phyloP scores from a whole-genome alignment of 2,329 filamentous ascomycete genomes.

The Pyricularia grisea region DNA sequence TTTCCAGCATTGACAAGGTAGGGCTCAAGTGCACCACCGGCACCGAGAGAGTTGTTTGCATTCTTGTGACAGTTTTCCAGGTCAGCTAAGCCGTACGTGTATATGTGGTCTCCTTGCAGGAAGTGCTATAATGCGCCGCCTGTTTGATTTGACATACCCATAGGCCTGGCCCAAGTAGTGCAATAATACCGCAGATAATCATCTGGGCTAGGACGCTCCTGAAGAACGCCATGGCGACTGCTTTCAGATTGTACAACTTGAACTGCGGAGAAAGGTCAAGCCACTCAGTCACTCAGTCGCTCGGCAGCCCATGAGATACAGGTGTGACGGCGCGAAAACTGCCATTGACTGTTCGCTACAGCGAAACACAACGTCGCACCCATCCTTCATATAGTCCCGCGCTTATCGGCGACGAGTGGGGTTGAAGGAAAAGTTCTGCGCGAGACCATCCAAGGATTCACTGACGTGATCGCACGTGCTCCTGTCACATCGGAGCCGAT shows the following conservation, averaged over 20 bases:
- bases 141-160: background rate
- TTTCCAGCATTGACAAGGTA: slow-evolving; percentile 4
- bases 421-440: background rate
- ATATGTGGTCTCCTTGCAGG: background rate
- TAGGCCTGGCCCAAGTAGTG: slow-evolving; percentile 1
- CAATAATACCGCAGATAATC: slow-evolving; percentile 4
- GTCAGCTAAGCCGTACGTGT: slow-evolving; percentile 53
- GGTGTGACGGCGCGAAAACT: background rate
- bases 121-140: background rate
- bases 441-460: background rate
- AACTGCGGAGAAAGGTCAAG: background rate
- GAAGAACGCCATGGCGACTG: background rate
- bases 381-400: background rate
- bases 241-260: background rate
- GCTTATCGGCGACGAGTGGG: background rate
- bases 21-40: slow-evolving; percentile 49
- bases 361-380: background rate
- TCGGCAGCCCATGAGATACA: background rate
- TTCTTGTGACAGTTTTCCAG: slow-evolving; percentile 56
- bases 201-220: slow-evolving; percentile 6
- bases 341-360: background rate
- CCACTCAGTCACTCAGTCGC: background rate
- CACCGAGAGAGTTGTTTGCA: slow-evolving; percentile 65
- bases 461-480: background rate
- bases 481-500: background rate